Conservation (phyloP, 2,329 filamentous ascomycete genomes). For the Neocucurbitaria cava region DNA sequence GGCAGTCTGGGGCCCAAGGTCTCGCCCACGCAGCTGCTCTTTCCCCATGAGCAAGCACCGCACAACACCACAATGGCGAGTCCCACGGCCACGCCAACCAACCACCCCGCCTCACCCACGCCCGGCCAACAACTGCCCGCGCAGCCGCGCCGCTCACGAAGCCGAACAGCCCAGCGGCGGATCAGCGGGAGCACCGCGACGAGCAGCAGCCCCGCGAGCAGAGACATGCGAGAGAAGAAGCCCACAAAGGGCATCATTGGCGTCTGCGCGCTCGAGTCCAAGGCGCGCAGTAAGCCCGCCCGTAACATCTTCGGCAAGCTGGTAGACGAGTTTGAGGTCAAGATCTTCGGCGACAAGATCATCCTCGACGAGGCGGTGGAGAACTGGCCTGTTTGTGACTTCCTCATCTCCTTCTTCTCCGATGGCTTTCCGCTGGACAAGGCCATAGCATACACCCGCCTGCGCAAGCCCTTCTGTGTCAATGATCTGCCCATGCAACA, state of each 20-base stretch:
- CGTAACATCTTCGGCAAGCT: constrained; percentile 93
- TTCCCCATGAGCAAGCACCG: constrained; percentile 38
- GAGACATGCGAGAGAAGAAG: constrained; percentile 61
- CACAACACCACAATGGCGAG: constrained; percentile 9
- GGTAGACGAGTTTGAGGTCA: constrained; percentile 93
- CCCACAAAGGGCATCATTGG: constrained; percentile 73
- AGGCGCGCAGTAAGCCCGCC: constrained; percentile 95
- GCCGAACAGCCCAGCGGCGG: constrained; percentile 68
- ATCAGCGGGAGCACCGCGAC: constrained; percentile 83
- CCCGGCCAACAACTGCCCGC: constrained; percentile 20
- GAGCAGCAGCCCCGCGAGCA: constrained; percentile 79
- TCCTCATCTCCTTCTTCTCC: constrained; percentile 97
- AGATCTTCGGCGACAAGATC: constrained; percentile 98
- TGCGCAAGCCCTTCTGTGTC: constrained; percentile 94
- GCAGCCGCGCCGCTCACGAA: constrained; percentile 44
- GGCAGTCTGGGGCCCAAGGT: constrained; percentile 47
- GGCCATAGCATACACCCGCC: constrained; percentile 91
- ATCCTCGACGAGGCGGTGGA: constrained; percentile 96
- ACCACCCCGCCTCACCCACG: constrained; percentile 25
- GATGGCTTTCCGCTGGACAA: constrained; percentile 97
- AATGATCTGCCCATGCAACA: constrained; percentile 98
- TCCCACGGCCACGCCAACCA: constrained; percentile 15
- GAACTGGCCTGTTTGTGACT: constrained; percentile 96
- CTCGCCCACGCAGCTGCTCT: constrained; percentile 49
- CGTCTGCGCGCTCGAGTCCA: constrained; percentile 93